Percentiles rank a stretch among this genome's conserved stretches.
These are phyloP conservation scores for sorghum (Sorghum bicolor) DNA, from an alignment of 176 grass and related monocot species.

Conservation along the genomic window DNA sequence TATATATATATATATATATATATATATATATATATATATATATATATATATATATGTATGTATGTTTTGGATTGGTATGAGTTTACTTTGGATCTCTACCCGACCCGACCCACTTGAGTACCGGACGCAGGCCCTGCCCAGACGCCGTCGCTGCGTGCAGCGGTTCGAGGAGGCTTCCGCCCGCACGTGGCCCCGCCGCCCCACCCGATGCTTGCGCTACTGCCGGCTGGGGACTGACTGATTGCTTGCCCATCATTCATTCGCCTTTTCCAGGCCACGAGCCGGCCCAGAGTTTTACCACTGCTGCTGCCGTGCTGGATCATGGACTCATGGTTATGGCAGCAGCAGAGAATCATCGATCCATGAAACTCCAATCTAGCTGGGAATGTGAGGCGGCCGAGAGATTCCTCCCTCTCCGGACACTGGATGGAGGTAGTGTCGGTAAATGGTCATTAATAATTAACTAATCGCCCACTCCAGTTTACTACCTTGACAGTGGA, in stretches of 20 bases:
- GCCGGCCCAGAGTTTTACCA: no score
- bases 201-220: not conserved
- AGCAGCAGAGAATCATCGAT: not conserved
- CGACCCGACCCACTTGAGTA: no score
- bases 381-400: conserved; percentile 27
- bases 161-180: conserved; percentile 14
- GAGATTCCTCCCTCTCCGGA: not conserved
- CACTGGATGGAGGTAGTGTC: not conserved
- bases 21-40: no score
- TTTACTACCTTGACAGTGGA: not conserved
- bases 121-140: no score
- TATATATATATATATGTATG: no score
- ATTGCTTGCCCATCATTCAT: not conserved
- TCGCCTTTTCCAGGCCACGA: not conserved
- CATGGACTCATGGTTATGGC: no score
- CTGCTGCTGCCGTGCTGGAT: no score
- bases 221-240: not conserved
- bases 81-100: no score
- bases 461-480: not conserved
- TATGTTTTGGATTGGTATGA: no score
- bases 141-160: not conserved
- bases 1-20: no score
- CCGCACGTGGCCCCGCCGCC: conserved; percentile 14
- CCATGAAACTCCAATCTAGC: no score
- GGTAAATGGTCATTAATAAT: not conserved